Conservation (phyloP, 768 basidiomycete genomes). For the Kwoniella bestiolae region DNA sequence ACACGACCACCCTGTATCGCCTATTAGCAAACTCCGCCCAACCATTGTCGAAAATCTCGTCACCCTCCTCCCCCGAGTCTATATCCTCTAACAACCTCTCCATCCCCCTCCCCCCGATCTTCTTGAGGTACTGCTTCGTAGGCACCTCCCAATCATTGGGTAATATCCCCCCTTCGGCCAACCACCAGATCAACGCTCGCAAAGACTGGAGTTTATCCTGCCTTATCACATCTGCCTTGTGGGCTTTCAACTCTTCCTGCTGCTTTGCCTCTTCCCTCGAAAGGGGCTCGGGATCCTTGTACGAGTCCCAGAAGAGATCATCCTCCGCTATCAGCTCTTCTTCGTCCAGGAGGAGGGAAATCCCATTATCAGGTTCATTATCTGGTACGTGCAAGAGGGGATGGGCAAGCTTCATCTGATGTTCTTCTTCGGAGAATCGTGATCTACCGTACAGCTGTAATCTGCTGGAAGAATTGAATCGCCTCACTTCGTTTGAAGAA, state of each 20-base stretch:
- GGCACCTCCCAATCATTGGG: conserved; percentile 42
- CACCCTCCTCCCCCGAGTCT: conserved; percentile 36
- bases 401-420: conserved; percentile 6
- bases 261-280: conserved; percentile 35
- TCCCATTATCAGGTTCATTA: conserved; percentile 24
- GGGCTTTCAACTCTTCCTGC: conserved; percentile 29
- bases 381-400: conserved; percentile 15
- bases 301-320: conserved; percentile 44
- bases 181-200: conserved; percentile 48
- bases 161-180: conserved; percentile 51
- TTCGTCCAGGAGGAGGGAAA: conserved; percentile 36
- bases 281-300: conserved; percentile 34
- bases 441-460: conserved; percentile 20
- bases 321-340: conserved; percentile 52
- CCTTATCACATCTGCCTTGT: conserved; percentile 36
- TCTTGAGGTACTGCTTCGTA: conserved; percentile 29
- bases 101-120: conserved; percentile 39
- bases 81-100: conserved; percentile 43
- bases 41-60: conserved; percentile 44
- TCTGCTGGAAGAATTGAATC: conserved; percentile 9
- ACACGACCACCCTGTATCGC: conserved; percentile 49
- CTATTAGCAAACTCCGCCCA: conserved; percentile 51
- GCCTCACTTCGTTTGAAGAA: conserved; percentile 8
- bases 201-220: conserved; percentile 40
- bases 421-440: conserved; percentile 20